Evolutionary conservation across 2,329 filamentous ascomycete species (phyloP).

Genomic region (Alternaria tenuissima): DNA sequence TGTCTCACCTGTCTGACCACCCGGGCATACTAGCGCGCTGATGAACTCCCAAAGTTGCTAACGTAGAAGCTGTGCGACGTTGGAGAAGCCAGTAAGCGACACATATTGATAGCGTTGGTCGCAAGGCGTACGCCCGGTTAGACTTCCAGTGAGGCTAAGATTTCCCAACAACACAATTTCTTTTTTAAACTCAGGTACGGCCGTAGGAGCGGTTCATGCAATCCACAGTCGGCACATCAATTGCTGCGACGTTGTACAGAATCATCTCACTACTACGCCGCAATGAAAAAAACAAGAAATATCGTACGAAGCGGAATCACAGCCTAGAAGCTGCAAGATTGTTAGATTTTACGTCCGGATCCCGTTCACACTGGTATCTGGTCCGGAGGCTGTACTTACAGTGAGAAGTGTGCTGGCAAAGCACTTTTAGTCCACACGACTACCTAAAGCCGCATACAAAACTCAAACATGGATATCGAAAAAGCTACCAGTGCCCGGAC

Average conservation of each 20-base stretch:
- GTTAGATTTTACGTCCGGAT: not conserved
- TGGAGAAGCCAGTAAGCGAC: not conserved
- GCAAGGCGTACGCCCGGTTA: not conserved
- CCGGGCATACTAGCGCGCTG: not conserved
- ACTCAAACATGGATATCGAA: not conserved
- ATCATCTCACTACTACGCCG: not conserved
- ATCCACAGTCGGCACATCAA: not conserved
- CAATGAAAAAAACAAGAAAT: not conserved
- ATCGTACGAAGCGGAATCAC: not conserved
- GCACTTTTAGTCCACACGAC: not conserved
- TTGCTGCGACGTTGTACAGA: not conserved
- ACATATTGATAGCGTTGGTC: not conserved
- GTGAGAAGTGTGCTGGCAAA: not conserved
- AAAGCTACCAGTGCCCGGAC: not conserved
- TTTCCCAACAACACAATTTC: not conserved
- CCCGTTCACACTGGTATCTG: not conserved
- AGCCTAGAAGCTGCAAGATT: not conserved
- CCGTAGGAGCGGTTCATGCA: not conserved
- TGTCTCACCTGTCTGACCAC: conserved; percentile 1
- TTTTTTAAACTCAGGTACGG: not conserved
- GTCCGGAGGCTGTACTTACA: not conserved
- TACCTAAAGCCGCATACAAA: not conserved
- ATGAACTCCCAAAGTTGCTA: not conserved
- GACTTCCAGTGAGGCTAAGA: not conserved
- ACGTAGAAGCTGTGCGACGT: not conserved